Evolutionary conservation across 805 yeast genomes (phyloP).

Genomic region (Barnettozyma siamensis): DNA sequence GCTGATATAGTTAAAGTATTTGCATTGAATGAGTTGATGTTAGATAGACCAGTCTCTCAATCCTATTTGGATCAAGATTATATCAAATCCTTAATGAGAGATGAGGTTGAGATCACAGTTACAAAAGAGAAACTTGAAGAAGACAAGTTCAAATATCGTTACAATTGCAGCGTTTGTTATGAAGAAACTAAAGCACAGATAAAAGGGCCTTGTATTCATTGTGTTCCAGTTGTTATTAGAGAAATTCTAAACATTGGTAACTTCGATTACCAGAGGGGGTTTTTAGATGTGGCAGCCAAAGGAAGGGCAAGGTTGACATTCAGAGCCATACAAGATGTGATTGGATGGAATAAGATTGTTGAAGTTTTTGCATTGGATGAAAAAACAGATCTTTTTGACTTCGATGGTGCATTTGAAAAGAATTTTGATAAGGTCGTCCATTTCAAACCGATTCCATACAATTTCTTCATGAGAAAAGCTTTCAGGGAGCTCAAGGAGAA

Average conservation of each 20-base stretch:
- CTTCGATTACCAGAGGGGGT: not conserved
- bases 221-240: not conserved
- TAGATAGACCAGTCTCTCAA: not conserved
- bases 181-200: not conserved
- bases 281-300: not conserved
- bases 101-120: not conserved
- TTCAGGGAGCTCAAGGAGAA: not conserved
- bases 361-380: not conserved
- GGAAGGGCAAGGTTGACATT: too few species aligned
- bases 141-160: too few species aligned
- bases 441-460: not conserved
- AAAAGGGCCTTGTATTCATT: not conserved
- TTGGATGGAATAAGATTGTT: not conserved
- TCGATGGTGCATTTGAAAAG: not conserved
- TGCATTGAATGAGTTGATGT: not conserved
- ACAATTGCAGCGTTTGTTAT: not conserved
- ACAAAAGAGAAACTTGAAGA: not conserved
- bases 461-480: not conserved
- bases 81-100: not conserved
- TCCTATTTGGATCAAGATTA: not conserved
- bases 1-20: not conserved
- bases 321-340: not conserved
- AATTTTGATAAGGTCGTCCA: not conserved
- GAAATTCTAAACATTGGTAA: too few species aligned
- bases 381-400: not conserved